Conservation (phyloP, 768 basidiomycete genomes). For the Termitomyces sp. region DNA sequence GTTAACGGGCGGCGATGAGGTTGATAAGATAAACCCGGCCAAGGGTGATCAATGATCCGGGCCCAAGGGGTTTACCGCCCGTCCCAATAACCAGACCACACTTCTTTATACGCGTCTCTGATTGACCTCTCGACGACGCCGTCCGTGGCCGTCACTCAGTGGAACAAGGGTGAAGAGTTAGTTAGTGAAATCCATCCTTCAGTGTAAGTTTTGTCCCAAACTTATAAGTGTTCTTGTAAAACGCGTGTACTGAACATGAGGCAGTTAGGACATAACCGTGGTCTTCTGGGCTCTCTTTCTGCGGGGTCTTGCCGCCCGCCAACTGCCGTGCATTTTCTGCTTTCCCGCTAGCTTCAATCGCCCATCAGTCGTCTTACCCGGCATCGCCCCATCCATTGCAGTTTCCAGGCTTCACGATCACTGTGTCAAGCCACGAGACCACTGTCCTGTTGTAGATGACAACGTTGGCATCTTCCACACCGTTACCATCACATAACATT, state of each 20-base stretch:
- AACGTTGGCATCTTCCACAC: conserved; percentile 24
- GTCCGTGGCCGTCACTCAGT: conserved; percentile 9
- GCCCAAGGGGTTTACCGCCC: conserved; percentile 5
- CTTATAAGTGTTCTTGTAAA: conserved; percentile 22
- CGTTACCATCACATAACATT: conserved; percentile 15
- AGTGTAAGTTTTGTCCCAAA: conserved; percentile 21
- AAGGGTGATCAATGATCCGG: conserved; percentile 21
- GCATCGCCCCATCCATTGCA: conserved; percentile 13
- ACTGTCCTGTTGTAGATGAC: conserved; percentile 29
- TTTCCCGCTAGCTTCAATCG: conserved; percentile 10
- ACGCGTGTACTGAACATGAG: conserved; percentile 57
- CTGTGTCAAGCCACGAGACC: conserved; percentile 2
- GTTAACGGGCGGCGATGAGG: conserved; percentile 17
- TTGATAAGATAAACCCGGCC: conserved; percentile 18
- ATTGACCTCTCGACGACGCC: conserved; percentile 10
- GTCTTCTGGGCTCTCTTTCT: conserved; percentile 19
- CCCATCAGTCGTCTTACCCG: conserved; percentile 4
- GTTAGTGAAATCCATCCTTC: conserved; percentile 5
- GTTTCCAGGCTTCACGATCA: conserved; percentile 6
- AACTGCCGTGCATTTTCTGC: conserved; percentile 19
- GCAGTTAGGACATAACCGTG: conserved; percentile 44
- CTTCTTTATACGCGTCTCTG: conserved; percentile 14
- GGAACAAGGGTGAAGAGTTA: conserved; percentile 4
- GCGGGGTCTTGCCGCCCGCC: conserved; percentile 16
- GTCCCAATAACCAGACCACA: conserved; percentile 15